Evolutionary conservation across 805 yeast species (phyloP).

Genomic region (Brettanomyces sp.): DNA sequence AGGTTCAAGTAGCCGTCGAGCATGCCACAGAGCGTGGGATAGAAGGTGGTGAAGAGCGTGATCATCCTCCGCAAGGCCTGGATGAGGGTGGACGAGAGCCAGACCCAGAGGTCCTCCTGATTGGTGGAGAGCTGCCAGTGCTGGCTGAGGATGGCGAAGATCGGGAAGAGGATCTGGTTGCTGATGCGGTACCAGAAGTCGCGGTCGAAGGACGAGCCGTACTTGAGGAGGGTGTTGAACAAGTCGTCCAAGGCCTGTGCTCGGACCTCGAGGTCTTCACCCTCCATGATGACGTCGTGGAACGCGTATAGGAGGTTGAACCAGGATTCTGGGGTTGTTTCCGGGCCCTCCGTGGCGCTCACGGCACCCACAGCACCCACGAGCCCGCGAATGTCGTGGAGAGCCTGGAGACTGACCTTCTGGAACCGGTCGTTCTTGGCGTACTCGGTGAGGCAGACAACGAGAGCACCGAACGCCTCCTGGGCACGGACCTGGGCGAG

Average conservation of each 20-base stretch:
- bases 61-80: conserved; percentile 90
- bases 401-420: conserved; percentile 68
- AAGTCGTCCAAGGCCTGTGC: conserved; percentile 75
- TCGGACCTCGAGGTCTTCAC: conserved; percentile 89
- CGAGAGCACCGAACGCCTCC: conserved; percentile 58
- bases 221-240: conserved; percentile 71
- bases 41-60: conserved; percentile 73
- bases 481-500: conserved; percentile 56
- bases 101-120: conserved; percentile 76
- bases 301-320: conserved; percentile 80
- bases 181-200: conserved; percentile 81
- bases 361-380: conserved; percentile 30
- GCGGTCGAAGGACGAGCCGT: conserved; percentile 67
- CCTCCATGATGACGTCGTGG: conserved; percentile 84
- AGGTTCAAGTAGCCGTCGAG: conserved; percentile 72
- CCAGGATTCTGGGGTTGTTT: conserved; percentile 55
- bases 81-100: conserved; percentile 93
- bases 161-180: conserved; percentile 75
- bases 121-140: conserved; percentile 69
- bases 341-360: conserved; percentile 5
- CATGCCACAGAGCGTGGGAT: conserved; percentile 63
- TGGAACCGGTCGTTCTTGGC: conserved; percentile 82
- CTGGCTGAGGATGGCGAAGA: conserved; percentile 68
- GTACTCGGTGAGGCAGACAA: conserved; percentile 67
- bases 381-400: conserved; percentile 60